Conservation (phyloP, 163 green algal species). For the Chlorella variabilis region DNA sequence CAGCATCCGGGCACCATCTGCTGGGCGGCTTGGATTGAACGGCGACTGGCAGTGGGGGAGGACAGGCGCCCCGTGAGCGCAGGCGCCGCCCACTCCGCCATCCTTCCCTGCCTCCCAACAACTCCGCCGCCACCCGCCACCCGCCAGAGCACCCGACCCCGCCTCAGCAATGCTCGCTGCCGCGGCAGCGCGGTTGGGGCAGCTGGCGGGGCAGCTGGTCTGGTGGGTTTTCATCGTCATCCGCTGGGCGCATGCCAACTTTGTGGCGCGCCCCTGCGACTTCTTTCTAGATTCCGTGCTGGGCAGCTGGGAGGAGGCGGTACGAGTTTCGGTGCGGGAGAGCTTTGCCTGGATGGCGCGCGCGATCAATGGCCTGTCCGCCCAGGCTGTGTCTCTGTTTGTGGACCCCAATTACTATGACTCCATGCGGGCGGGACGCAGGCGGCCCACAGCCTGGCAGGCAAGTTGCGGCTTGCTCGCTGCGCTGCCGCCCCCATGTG, state of each 20-base stretch:
- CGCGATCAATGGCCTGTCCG: conserved; percentile 57
- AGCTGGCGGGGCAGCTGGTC: conserved; percentile 3
- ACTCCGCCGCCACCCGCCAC: too few relatives aligned
- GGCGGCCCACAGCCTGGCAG: conserved; percentile 5
- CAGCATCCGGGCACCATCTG: too few relatives aligned
- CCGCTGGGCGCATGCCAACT: conserved; percentile 26
- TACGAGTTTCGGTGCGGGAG: conserved; percentile 61
- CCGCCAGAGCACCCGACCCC: too few relatives aligned
- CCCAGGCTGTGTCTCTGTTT: conserved; percentile 19
- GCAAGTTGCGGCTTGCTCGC: background rate
- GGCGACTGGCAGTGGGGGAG: too few relatives aligned
- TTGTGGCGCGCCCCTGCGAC: background rate
- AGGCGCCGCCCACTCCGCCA: too few relatives aligned
- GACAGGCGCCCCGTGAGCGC: too few relatives aligned
- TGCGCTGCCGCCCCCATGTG: background rate
- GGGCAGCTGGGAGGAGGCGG: conserved; percentile 64
- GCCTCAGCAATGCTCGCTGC: too few relatives aligned
- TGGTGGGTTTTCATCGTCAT: conserved; percentile 31
- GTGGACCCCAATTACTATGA: conserved; percentile 17
- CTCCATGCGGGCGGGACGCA: conserved; percentile 1
- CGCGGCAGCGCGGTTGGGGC: background rate
- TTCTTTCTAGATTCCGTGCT: conserved; percentile 52
- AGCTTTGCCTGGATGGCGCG: conserved; percentile 52
- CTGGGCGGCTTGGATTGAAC: too few relatives aligned
- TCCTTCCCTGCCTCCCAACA: too few relatives aligned